Base-by-base conservation (phyloP, 306 rosid genomes). In the Ceratonia siliqua region DNA sequence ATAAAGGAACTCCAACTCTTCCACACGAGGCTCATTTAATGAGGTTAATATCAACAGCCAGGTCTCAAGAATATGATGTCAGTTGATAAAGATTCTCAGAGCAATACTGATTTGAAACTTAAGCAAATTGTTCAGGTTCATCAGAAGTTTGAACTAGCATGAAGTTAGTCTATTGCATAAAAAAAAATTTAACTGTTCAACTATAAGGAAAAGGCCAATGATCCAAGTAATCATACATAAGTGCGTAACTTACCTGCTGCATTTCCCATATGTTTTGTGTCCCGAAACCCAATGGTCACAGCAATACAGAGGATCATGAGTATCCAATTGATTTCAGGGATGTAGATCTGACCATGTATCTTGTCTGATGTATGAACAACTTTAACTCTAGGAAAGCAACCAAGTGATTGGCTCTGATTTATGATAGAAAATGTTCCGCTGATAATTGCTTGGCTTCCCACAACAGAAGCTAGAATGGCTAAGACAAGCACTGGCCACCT, bases 401-500 rank as follows among this genome's bases (percentile, higher is more conserved):
- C 50, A 2, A 81, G 52, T 5, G 81, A 81, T 4, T 81, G 67
- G 10, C 85, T 70, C 33, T 81, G 85, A 50, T 81, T 71, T 55
- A 81, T 66, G 45, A 71, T 76, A 33, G 85, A 81, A 70, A 81
- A 81, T 18, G 85, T 76, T 20, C 78, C 82, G 10, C 82, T 76
- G 72, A 81, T 76, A 14, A 76, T 78, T 35, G 85, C 81, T 81
- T 81, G 85, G 41, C 85, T 81, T 64, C 82, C 82, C 10, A 71
- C 64, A 35, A 81, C 35, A 8, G 85, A 78, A 8, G 85, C 85
- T 15, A 81, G 52, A 18, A 81, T 76, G 2, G 85, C 85, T 13
- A 81, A 77, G 54, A 70, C 14, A 18, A 81, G 77, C 52, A 81
- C 85, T 45, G 85, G 85, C 85, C 85, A 81, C 66, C 71, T 76